phyloP scores from a whole-genome alignment of 2,329 filamentous ascomycete species.

The Neocatenulostroma microsporum region DNA sequence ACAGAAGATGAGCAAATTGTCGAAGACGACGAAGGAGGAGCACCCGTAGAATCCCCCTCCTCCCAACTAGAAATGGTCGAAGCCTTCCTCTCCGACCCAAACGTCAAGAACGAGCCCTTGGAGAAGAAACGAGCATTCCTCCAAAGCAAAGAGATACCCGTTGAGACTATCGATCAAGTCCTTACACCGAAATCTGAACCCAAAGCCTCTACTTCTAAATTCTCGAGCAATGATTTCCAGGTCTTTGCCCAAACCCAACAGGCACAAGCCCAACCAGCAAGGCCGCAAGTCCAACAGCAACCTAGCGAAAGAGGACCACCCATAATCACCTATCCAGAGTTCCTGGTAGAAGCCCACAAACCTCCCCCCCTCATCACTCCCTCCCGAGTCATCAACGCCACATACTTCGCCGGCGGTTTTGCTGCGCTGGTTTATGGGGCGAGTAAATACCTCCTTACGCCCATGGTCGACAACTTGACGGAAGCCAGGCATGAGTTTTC shows the following conservation, averaged over 20 bases:
- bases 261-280: constrained; percentile 2
- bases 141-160: constrained; percentile 63
- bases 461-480: constrained; percentile 49
- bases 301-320: too few species aligned
- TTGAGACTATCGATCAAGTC: constrained; percentile 60
- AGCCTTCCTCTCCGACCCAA: constrained; percentile 67
- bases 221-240: constrained; percentile 9
- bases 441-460: constrained; percentile 60
- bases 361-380: constrained; percentile 54
- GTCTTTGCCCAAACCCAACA: constrained; percentile 13
- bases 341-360: constrained; percentile 51
- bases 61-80: constrained; percentile 57
- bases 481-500: constrained; percentile 52
- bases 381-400: constrained; percentile 47
- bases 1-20: too few species aligned
- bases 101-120: constrained; percentile 58
- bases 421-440: constrained; percentile 59
- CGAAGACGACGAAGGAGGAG: too few species aligned
- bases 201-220: neutral
- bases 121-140: constrained; percentile 72
- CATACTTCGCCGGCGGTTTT: constrained; percentile 50
- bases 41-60: too few species aligned
- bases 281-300: constrained; percentile 30
- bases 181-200: constrained; percentile 33
- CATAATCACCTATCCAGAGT: constrained; percentile 61